phyloP scores from a whole-genome alignment of 495 filamentous ascomycete species.

The Trypethelium eluteriae region DNA sequence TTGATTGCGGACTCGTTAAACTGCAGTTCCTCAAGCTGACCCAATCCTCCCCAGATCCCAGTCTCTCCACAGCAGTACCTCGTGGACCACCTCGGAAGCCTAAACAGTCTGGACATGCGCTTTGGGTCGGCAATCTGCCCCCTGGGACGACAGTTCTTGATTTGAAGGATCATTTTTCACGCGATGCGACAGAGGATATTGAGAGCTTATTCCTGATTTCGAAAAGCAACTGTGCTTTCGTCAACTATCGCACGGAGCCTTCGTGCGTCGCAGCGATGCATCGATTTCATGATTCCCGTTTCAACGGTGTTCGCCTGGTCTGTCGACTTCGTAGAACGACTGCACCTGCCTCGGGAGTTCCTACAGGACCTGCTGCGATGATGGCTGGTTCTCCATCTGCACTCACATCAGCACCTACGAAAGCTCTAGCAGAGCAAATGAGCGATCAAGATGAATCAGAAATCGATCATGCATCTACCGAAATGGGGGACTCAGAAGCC shows the following conservation, averaged over 20 bases:
- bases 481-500: not conserved
- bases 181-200: conserved; percentile 65
- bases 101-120: conserved; percentile 83
- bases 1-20: not conserved
- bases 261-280: conserved; percentile 70
- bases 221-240: conserved; percentile 96
- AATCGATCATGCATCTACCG: not conserved
- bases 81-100: conserved; percentile 89
- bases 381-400: conserved; percentile 16
- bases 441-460: conserved; percentile 10
- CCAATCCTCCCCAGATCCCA: not conserved
- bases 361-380: conserved; percentile 28
- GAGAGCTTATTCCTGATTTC: conserved; percentile 93
- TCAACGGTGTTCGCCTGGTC: conserved; percentile 83
- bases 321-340: conserved; percentile 67
- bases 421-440: not conserved
- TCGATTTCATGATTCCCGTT: conserved; percentile 85
- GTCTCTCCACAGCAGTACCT: conserved; percentile 33
- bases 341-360: conserved; percentile 24
- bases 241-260: conserved; percentile 82
- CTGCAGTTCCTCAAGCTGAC: not conserved
- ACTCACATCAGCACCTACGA: conserved; percentile 21
- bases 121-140: conserved; percentile 95
- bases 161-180: conserved; percentile 85
- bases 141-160: conserved; percentile 68